These are phyloP conservation scores for Chlamydomonas sp. DNA, from an alignment of 139 green algal genomes.

Conservation along the genomic window DNA sequence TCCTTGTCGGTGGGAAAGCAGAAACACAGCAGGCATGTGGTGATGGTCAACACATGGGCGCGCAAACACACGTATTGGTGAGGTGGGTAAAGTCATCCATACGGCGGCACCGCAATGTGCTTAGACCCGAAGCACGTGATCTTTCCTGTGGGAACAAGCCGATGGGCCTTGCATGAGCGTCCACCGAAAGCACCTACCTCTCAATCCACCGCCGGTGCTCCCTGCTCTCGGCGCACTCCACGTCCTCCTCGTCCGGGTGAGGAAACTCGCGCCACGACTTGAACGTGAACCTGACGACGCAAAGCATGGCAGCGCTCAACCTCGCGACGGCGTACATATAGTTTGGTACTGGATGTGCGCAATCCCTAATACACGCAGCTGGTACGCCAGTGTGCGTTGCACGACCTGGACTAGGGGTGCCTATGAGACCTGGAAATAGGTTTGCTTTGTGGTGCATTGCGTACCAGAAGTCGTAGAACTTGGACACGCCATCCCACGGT, in stretches of 20 bases:
- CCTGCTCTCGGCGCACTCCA: conserved; percentile 84
- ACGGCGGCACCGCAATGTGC: too few species aligned
- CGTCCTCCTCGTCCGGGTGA: conserved; percentile 95
- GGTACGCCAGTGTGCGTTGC: too few species aligned
- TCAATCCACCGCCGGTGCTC: conserved; percentile 94
- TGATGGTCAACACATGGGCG: background rate
- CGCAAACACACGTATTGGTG: background rate
- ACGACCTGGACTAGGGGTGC: too few species aligned
- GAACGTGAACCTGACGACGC: conserved; percentile 41
- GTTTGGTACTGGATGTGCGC: too few species aligned
- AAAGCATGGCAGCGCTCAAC: too few species aligned
- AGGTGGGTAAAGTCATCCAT: background rate
- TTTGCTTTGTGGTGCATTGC: background rate
- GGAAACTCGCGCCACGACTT: conserved; percentile 96
- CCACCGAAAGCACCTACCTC: conserved; percentile 41
- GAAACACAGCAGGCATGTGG: background rate
- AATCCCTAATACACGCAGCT: too few species aligned
- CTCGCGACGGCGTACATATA: too few species aligned
- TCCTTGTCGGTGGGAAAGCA: conserved; percentile 24
- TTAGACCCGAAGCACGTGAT: too few species aligned
- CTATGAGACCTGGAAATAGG: too few species aligned
- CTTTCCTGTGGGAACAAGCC: too few species aligned
- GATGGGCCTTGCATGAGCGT: too few species aligned
- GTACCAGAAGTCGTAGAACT: conserved; percentile 98
- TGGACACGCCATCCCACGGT: conserved; percentile 70